A percentile compares a stretch with the other conserved stretches of the same genome.
phyloP scores from a whole-genome alignment of 257 asterid species.

The Fraxinus cuspidata region DNA sequence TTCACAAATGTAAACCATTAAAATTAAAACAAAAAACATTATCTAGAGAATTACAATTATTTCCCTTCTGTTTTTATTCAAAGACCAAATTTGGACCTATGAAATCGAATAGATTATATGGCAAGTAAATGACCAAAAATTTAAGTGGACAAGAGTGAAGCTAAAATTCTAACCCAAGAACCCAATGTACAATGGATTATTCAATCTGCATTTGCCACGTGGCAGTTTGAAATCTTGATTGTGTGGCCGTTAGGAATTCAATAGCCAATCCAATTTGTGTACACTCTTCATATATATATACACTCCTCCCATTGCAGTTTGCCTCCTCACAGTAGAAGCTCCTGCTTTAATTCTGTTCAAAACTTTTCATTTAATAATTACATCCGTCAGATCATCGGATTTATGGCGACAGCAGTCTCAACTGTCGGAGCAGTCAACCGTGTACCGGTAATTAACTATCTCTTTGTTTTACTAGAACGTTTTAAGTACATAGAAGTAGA shows the following conservation, averaged over 20 bases:
- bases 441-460: constrained; percentile 22
- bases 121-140: constrained; percentile 13
- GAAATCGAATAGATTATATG: constrained; percentile 8
- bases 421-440: constrained; percentile 40
- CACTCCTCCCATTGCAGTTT: background rate
- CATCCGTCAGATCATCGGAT: background rate
- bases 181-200: background rate
- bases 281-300: constrained; percentile 24
- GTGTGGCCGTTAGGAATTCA: constrained; percentile 38
- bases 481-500: background rate
- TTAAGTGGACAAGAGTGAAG: constrained; percentile 37
- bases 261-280: constrained; percentile 33
- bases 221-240: constrained; percentile 38
- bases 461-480: background rate
- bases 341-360: background rate
- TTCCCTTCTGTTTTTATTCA: constrained; percentile 9
- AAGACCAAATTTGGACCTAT: constrained; percentile 21
- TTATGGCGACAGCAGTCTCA: constrained; percentile 37
- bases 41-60: background rate
- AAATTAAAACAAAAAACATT: background rate
- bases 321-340: background rate
- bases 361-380: background rate
- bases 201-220: constrained; percentile 28
- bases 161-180: constrained; percentile 30
- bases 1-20: constrained; percentile 39